Base-by-base conservation (phyloP, 2,329 filamentous ascomycete species). In the Xylaria sp. region DNA sequence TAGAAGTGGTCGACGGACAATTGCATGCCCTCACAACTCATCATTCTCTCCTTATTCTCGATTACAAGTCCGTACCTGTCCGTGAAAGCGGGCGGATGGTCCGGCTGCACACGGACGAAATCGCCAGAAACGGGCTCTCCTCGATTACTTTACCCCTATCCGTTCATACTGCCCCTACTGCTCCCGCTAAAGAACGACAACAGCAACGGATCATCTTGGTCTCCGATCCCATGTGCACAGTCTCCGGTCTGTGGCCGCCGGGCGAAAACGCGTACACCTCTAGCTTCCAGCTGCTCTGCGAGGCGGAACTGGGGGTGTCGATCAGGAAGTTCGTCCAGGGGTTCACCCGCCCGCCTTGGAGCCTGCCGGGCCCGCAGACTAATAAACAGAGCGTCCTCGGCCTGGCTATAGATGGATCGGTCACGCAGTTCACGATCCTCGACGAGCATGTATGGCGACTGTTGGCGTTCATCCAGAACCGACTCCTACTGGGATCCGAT, bases 391-490 rank as follows among this genome's bases (percentile, higher is more conserved):
- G 87, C 63, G 78, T 87, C 60, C 73, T 94, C 35, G 92, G 90
- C 1, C 80, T 89, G 6, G 85, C 85, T 6, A 82, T 92, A 35
- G 87, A 92, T 70, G 92, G 92, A 1, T 87, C 88, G 0, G 71
- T 94, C 23, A 86, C 86, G 65, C 85, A 90, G 59, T 89, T 97
- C 69, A 84, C 84, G 0, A 77, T 94, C 14, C 77, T 98, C 0
- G 79, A 82, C 9, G 71, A 83, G 17, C 76, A 84, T 2, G 83
- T 89, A 7, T 91, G 89, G 86, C 82, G 83, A 6, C 80, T 96
- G 3, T 80, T 98, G 4, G 83, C 84, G 60, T 87, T 94, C 65
- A 73, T 97, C 1, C 89, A 96, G 71, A 89, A 90, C 61, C 74
- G 9, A 31, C 28, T 31, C 5, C 28, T 31, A 31, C 28, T 31